Conservation (phyloP, 768 basidiomycete species). For the Kwoniella europaea region DNA sequence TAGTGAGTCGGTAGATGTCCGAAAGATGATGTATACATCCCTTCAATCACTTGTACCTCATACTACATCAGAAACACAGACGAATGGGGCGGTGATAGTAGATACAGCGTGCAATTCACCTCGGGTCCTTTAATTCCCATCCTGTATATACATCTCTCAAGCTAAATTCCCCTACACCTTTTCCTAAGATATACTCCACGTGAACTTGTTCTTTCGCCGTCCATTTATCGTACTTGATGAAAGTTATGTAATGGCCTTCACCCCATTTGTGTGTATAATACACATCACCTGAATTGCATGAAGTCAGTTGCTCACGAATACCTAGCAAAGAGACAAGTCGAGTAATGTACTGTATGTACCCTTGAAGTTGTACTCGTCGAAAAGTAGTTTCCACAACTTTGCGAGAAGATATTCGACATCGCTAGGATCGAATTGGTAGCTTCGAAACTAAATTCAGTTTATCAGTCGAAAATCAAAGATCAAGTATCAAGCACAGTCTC, state of each 20-base stretch:
- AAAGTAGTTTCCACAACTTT: background rate
- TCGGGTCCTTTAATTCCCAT: background rate
- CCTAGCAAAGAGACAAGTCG: background rate
- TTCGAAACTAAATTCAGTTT: background rate
- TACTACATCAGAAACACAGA: too few relatives aligned
- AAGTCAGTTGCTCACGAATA: background rate
- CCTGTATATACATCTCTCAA: background rate
- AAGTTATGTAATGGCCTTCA: background rate
- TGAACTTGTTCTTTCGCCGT: background rate
- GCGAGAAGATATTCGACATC: background rate
- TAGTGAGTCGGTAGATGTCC: too few relatives aligned
- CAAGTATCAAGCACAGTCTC: background rate
- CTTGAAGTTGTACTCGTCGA: background rate
- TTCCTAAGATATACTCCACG: background rate
- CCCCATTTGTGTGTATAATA: slow-evolving; percentile 1
- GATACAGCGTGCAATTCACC: background rate
- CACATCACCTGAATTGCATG: background rate
- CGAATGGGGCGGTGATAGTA: too few relatives aligned
- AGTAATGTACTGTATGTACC: background rate
- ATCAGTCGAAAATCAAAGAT: background rate
- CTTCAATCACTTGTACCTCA: background rate
- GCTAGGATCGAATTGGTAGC: background rate
- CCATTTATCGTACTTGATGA: background rate
- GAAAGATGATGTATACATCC: too few relatives aligned
- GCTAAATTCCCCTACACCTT: background rate